Base-by-base conservation (phyloP, 2,329 filamentous ascomycete genomes). In the Fusarium kyushuense region DNA sequence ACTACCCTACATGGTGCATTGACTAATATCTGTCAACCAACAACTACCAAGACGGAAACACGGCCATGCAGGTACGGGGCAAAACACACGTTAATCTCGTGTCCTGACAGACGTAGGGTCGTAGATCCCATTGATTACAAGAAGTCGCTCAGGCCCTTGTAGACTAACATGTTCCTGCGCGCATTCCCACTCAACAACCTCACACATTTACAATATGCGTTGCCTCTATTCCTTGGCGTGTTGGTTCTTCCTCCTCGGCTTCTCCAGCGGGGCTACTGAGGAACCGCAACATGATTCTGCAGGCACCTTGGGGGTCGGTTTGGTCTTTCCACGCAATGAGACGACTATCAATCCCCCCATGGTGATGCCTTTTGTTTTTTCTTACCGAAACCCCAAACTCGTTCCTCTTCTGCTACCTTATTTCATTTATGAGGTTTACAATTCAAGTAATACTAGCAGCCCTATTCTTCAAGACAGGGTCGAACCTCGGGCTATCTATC, bases 311-410 rank as follows among this genome's bases (percentile, higher is more conserved):
- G 45, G 51, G 16, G 6, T 61, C 5, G 32, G 27, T 21, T 3
- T 61, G 11, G 53, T 61, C 23, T 61, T 61, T 30, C 58, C 58
- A 25, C 58, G 58, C 38, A 57, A 60, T 17, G 45, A 60, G 19
- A 40, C 58, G 43, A 47, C 14, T 29, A 40, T 47, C 9, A 17
- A 23, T 33, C 52, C 45, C 1, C 33, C 53, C 12, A 29, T 23
- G 14, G 7, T 57, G 11, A 43, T 36, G 14, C 58, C 58, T n/a
- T 29, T 60, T n/a, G 12, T 60, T 25, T 45, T 60, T 25, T 57
- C 45, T 13, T 60, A 33, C 58, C 32, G 21, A 45, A 51, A 51
- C 8, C 25, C 27, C 8, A 4, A 19, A 23, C 53, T 60, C 16
- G 2, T 45, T 2, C 32, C 38, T n/a, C 12, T 23, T 23, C 45